phyloP scores from a whole-genome alignment of 441 rosid genomes.

The Kokia cookei region DNA sequence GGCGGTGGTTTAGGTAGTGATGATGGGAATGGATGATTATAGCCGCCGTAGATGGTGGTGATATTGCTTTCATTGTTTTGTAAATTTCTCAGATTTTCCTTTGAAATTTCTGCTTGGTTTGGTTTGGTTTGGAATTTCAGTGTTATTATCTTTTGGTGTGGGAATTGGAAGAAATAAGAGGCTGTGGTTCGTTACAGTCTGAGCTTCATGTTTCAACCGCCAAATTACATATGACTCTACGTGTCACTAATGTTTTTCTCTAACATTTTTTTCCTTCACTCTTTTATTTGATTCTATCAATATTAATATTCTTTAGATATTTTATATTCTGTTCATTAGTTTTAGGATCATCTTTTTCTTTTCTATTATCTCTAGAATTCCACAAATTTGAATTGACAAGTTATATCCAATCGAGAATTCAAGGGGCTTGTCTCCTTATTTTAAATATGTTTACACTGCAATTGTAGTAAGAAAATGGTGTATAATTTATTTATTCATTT shows the following conservation, averaged over 20 bases:
- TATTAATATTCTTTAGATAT: not conserved
- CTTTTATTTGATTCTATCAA: too few relatives aligned
- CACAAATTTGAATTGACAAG: too few relatives aligned
- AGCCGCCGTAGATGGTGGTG: slow-evolving; percentile 26
- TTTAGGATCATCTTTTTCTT: too few relatives aligned
- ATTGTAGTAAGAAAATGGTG: too few relatives aligned
- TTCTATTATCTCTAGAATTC: too few relatives aligned
- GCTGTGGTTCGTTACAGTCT: slow-evolving; percentile 11
- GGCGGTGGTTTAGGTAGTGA: slow-evolving; percentile 16
- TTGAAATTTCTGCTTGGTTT: not conserved
- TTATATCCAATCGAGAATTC: too few relatives aligned
- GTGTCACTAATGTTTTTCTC: slow-evolving; percentile 3
- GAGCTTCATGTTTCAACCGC: slow-evolving; percentile 22
- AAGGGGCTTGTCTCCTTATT: too few relatives aligned
- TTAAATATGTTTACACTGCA: too few relatives aligned
- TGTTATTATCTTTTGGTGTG: not conserved
- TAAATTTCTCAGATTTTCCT: not conserved
- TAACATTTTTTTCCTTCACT: not conserved
- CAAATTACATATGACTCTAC: slow-evolving; percentile 16
- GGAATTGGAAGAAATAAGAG: slow-evolving; percentile 11
- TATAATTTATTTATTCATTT: too few relatives aligned
- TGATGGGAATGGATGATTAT: slow-evolving; percentile 19
- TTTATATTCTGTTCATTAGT: not conserved
- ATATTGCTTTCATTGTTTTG: slow-evolving; percentile 29
- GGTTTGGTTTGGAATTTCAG: not conserved